These are phyloP conservation scores for Globisporangium camurandrum DNA, from an alignment of 352 stramenopile species.

Conservation along the genomic window DNA sequence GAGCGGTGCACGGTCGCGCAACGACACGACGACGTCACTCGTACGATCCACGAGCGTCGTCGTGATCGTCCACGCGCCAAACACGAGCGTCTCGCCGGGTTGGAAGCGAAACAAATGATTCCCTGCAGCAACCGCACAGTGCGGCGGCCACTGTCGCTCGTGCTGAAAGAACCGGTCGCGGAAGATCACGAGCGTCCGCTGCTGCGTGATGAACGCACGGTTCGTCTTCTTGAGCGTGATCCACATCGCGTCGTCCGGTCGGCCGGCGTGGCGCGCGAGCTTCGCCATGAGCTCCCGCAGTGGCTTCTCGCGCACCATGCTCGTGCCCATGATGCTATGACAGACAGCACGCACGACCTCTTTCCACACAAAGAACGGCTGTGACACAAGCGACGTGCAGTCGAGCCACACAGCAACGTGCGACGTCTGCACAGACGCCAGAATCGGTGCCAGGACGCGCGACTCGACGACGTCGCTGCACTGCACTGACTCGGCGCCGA, in stretches of 20 bases:
- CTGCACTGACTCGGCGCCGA: constrained; percentile 76
- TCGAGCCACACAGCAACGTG: constrained; percentile 67
- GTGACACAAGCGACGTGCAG: constrained; percentile 34
- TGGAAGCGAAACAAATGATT: constrained; percentile 20
- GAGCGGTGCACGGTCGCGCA: constrained; percentile 23
- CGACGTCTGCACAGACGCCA: constrained; percentile 45
- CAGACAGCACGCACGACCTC: constrained; percentile 78
- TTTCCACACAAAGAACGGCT: constrained; percentile 85
- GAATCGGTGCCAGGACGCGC: constrained; percentile 49
- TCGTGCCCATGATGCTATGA: constrained; percentile 71
- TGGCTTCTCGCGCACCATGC: constrained; percentile 81
- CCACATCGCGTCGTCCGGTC: constrained; percentile 42
- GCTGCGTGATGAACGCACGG: constrained; percentile 61
- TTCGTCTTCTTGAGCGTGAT: constrained; percentile 82
- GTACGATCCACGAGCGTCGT: constrained; percentile 24
- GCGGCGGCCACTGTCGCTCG: constrained; percentile 16
- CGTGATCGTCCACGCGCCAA: constrained; percentile 47
- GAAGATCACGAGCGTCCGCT: constrained; percentile 70
- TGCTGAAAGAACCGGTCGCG: constrained; percentile 55
- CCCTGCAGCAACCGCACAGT: constrained; percentile 8
- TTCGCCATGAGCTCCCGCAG: constrained; percentile 72
- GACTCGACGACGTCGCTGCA: constrained; percentile 60
- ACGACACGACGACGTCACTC: constrained; percentile 17
- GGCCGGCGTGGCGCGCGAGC: constrained; percentile 33
- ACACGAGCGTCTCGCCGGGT: constrained; percentile 31